Conservation (phyloP, 73 alveolate genomes). For the Effrenium voratum region DNA sequence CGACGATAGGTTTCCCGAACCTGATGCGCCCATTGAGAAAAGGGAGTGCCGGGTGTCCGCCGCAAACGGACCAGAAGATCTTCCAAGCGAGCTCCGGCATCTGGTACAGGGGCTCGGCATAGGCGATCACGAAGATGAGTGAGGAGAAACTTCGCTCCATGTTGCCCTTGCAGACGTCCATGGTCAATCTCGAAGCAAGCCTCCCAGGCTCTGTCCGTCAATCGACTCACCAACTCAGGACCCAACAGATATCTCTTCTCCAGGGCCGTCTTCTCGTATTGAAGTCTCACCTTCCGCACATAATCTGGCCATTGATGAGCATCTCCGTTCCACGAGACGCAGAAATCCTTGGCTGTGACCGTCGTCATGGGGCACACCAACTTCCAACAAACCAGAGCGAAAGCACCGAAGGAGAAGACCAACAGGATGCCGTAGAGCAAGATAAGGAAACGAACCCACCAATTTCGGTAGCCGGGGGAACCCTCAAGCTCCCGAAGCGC, state of each 20-base stretch:
- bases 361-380: too few relatives aligned
- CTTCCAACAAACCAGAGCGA: too few relatives aligned
- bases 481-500: too few relatives aligned
- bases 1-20: not conserved
- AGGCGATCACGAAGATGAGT: not conserved
- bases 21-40: not conserved
- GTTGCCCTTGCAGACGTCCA: not conserved
- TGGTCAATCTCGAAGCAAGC: not conserved
- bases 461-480: too few relatives aligned
- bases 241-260: not conserved
- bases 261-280: not conserved
- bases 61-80: conserved; percentile 7
- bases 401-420: too few relatives aligned
- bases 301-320: not conserved
- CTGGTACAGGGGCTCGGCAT: conserved; percentile 20
- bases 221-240: not conserved
- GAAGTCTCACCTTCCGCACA: not conserved
- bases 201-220: conserved; percentile 14
- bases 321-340: not conserved
- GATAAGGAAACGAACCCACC: too few relatives aligned
- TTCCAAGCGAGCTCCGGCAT: not conserved
- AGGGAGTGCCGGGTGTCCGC: not conserved
- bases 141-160: not conserved
- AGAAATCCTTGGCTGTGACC: not conserved
- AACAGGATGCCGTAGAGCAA: too few relatives aligned